Percentiles rank a stretch among this genome's conserved stretches.
phyloP scores from a whole-genome alignment of 495 filamentous ascomycete species.

The Lineolata rhizophorae region DNA sequence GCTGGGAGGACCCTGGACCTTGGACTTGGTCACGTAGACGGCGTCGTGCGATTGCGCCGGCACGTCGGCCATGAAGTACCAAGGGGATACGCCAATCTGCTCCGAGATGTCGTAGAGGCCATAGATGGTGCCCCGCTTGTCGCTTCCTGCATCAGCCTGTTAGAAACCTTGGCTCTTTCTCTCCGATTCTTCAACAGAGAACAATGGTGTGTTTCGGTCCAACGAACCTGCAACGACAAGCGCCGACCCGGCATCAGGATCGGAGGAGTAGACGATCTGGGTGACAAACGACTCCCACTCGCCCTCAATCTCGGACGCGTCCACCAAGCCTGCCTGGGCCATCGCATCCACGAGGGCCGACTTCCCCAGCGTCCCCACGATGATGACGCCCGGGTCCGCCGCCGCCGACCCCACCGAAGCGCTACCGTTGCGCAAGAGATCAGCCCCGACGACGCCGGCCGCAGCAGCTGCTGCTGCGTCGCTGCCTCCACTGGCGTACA shows the following conservation, averaged over 20 bases:
- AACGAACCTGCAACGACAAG: no score
- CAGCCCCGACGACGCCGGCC: no score
- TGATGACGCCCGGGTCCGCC: no score
- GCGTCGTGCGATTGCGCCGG: slow-evolving; percentile 28
- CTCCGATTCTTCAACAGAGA: no score
- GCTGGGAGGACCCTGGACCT: slow-evolving; percentile 33
- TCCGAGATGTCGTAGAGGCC: slow-evolving; percentile 55
- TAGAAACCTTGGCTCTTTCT: no score
- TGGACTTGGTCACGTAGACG: slow-evolving; percentile 32
- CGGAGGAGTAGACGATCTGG: slow-evolving; percentile 32
- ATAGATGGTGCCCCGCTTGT: slow-evolving; percentile 48
- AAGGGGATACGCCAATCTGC: slow-evolving; percentile 57
- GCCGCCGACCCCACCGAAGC: no score
- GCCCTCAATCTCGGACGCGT: slow-evolving; percentile 29
- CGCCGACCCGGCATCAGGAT: slow-evolving; percentile 33
- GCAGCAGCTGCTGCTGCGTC: no score
- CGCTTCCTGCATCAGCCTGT: no score
- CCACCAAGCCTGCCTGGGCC: slow-evolving; percentile 28
- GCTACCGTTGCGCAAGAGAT: no score
- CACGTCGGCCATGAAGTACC: slow-evolving; percentile 59
- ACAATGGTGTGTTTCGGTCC: no score
- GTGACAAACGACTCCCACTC: slow-evolving; percentile 53
- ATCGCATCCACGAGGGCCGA: slow-evolving; percentile 37
- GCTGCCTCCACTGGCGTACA: no score
- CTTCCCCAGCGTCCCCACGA: slow-evolving; percentile 45